Percentiles rank a stretch among this genome's conserved stretches.
These are phyloP conservation scores for Saccharomyces hybrid DNA, from an alignment of 1,139 yeast species.

Conservation along the genomic window DNA sequence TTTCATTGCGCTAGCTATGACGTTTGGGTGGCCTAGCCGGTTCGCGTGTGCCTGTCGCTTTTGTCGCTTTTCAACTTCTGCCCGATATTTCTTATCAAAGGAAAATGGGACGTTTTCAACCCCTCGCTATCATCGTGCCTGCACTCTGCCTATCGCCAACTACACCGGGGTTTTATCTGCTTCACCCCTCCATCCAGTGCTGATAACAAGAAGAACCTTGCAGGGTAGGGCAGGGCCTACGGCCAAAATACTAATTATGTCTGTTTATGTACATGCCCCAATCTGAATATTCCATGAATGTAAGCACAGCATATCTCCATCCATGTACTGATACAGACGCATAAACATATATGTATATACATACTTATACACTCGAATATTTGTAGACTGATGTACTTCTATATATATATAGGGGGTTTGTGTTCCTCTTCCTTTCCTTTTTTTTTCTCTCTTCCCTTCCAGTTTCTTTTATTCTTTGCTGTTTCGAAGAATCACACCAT, in stretches of 20 bases:
- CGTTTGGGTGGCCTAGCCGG: background rate
- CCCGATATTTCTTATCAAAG: background rate
- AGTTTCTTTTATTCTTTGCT: background rate
- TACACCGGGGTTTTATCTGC: background rate
- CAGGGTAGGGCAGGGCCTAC: background rate
- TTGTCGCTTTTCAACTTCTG: background rate
- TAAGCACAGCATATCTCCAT: background rate
- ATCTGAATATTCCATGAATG: background rate
- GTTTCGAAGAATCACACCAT: background rate
- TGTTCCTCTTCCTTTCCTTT: conserved; percentile 10
- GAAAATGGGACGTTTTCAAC: background rate
- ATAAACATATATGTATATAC: background rate
- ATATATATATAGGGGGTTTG: background rate
- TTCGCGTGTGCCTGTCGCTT: background rate
- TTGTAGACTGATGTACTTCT: too few species aligned
- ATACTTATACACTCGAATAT: background rate
- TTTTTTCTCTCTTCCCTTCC: background rate
- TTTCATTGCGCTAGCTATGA: background rate
- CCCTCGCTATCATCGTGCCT: background rate
- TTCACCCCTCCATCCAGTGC: background rate
- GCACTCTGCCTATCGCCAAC: background rate
- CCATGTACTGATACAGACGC: background rate
- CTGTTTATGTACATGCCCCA: background rate
- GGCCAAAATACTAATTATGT: background rate
- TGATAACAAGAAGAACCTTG: background rate